These are phyloP conservation scores for Penicillium palitans DNA, from an alignment of 2,329 filamentous ascomycete species.

Conservation along the genomic window DNA sequence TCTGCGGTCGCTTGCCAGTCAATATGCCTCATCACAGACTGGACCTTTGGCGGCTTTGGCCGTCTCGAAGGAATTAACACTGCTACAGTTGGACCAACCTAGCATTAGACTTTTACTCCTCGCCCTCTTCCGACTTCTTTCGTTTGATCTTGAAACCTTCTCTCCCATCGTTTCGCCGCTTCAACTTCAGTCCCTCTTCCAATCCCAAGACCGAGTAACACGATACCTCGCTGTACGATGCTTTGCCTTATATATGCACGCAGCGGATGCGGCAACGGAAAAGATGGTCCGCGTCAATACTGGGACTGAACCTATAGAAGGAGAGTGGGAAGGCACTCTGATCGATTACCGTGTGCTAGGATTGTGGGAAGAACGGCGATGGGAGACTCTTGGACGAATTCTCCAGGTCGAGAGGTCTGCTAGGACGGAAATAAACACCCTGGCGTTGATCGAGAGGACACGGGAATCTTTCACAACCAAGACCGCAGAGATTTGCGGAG, in stretches of 20 bases:
- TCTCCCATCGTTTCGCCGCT: conserved; percentile 63
- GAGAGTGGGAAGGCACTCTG: conserved; percentile 70
- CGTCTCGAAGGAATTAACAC: conserved; percentile 31
- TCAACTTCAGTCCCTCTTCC: conserved; percentile 68
- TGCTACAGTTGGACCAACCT: conserved; percentile 38
- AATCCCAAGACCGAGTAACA: conserved; percentile 58
- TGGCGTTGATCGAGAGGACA: conserved; percentile 31
- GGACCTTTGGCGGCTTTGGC: conserved; percentile 36
- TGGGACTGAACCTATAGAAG: conserved; percentile 62
- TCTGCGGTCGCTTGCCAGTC: conserved; percentile 70
- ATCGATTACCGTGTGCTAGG: conserved; percentile 78
- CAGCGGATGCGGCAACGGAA: conserved; percentile 76
- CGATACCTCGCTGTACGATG: conserved; percentile 80
- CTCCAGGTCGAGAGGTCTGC: conserved; percentile 26
- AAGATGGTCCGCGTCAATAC: conserved; percentile 68
- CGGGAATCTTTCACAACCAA: conserved; percentile 54
- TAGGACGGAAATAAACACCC: conserved; percentile 23
- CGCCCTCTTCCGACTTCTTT: conserved; percentile 75
- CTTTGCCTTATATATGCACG: conserved; percentile 75
- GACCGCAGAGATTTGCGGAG: conserved; percentile 65
- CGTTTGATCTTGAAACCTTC: conserved; percentile 71
- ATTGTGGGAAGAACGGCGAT: conserved; percentile 63
- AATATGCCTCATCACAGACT: conserved; percentile 39
- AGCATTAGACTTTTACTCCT: conserved; percentile 57
- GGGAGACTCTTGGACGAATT: conserved; percentile 42